phyloP scores from a whole-genome alignment of 2,329 filamentous ascomycete species.

The Xylaria sp. region DNA sequence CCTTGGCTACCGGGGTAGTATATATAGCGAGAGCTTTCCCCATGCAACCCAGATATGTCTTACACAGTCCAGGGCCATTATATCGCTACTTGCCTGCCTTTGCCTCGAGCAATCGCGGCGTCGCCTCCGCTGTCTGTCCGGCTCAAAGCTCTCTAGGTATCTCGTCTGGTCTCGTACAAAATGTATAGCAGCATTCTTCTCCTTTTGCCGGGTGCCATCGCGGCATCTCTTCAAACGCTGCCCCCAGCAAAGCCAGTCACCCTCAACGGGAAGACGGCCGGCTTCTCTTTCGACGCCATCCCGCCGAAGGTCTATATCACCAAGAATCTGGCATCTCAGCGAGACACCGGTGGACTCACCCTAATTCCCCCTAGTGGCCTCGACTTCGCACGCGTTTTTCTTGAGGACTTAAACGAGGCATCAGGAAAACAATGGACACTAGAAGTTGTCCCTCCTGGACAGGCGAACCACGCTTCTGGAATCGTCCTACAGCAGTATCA shows the following conservation, averaged over 20 bases:
- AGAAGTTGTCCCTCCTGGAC: conserved; percentile 32
- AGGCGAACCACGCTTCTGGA: conserved; percentile 34
- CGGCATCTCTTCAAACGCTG: conserved; percentile 14
- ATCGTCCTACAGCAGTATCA: conserved; percentile 39
- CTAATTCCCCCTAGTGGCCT: conserved; percentile 46
- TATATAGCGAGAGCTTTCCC: background rate
- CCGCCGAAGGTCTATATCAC: conserved; percentile 38
- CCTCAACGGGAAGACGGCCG: background rate
- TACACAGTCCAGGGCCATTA: background rate
- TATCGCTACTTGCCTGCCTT: background rate
- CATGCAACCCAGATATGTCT: background rate
- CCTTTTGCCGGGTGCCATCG: conserved; percentile 4
- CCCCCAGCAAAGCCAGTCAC: conserved; percentile 5
- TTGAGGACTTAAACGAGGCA: conserved; percentile 38
- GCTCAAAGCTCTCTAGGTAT: background rate
- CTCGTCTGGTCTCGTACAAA: background rate
- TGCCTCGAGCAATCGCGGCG: background rate
- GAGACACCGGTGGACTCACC: conserved; percentile 43
- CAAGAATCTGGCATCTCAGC: conserved; percentile 33
- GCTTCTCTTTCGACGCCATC: conserved; percentile 11
- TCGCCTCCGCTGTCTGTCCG: background rate
- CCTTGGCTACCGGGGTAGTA: background rate
- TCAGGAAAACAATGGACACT: conserved; percentile 40
- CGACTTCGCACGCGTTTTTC: conserved; percentile 46
- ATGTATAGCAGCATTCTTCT: conserved; percentile 12